A percentile compares a stretch with the other conserved stretches of the same genome.
Evolutionary conservation across 805 yeast genomes (phyloP).

Genomic region (Hanseniaspora occidentalis): DNA sequence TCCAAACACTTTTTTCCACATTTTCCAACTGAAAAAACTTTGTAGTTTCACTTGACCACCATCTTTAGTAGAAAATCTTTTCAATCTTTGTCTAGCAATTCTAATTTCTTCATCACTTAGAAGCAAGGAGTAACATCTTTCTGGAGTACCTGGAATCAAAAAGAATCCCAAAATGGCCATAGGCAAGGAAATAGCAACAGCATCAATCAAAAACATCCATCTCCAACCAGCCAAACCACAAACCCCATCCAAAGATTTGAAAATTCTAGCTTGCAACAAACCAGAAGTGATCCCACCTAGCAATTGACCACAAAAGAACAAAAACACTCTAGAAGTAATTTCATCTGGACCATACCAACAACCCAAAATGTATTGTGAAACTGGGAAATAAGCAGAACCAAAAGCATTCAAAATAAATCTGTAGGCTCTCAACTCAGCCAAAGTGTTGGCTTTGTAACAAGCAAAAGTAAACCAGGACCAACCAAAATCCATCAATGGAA

Average conservation of each 20-base stretch:
- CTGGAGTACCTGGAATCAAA: slow-evolving; percentile 49
- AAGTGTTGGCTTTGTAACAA: slow-evolving; percentile 36
- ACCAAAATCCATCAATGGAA: slow-evolving; percentile 43
- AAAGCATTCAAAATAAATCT: slow-evolving; percentile 58
- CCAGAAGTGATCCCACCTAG: slow-evolving; percentile 44
- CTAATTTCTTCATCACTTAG: slow-evolving; percentile 47
- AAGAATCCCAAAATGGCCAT: slow-evolving; percentile 38
- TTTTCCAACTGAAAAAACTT: slow-evolving; percentile 26
- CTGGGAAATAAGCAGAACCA: slow-evolving; percentile 60
- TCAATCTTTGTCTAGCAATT: slow-evolving; percentile 33
- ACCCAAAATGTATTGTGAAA: slow-evolving; percentile 46
- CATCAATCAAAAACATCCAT: slow-evolving; percentile 58
- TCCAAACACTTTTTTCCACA: slow-evolving; percentile 41
- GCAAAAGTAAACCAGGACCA: slow-evolving; percentile 62
- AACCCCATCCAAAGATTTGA: slow-evolving; percentile 28
- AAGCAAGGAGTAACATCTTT: slow-evolving; percentile 40
- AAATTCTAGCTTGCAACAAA: slow-evolving; percentile 34
- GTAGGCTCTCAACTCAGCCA: slow-evolving; percentile 42
- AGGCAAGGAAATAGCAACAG: slow-evolving; percentile 35
- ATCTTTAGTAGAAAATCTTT: slow-evolving; percentile 25
- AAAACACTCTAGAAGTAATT: slow-evolving; percentile 48
- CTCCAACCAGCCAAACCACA: slow-evolving; percentile 47
- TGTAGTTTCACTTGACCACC: slow-evolving; percentile 17
- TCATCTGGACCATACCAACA: slow-evolving; percentile 51
- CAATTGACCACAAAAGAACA: slow-evolving; percentile 42